Base-by-base conservation (phyloP, 495 filamentous ascomycete genomes). In the Lophium mytilinum region DNA sequence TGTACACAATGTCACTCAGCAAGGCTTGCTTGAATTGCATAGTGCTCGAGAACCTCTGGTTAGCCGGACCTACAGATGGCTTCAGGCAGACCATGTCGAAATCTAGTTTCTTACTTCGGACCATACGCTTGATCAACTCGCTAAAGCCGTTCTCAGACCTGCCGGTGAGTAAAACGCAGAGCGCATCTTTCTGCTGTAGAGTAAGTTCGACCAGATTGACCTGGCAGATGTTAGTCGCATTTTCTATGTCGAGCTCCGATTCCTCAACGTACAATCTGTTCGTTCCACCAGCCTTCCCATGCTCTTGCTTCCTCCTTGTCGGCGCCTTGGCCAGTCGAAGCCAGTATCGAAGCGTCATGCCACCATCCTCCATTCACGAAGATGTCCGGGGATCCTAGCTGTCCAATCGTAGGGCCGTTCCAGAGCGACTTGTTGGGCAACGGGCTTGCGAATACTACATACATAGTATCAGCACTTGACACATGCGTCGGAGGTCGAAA, bases 231-330 rank as follows among this genome's bases (percentile, higher is more conserved):
- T 39, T 40, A 51, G 24, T 34, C 46, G 15, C 6, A 24, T 41
- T 15, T n/a, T 35, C 17, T 56, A 6, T 36, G 4, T 21, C 45
- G 75, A 58, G 66, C 82, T 48, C 6, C 21, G 14, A 14, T 19
- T 9, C 21, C 1, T n/a, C 21, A 7, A 48, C 45, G 8, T 18
- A 48, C 81, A 64, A 99, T 88, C 63, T 85, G 80, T 65, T 99
- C 90, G 63, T 96, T 97, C 94, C 94, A 99, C 89, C 90, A 99
- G 12, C 90, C 90, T 49, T 85, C 70, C 94, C 94, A 99, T 3
- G 79, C 89, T 14, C 81, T 82, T 42, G 78, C 74, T 68, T 97
- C 92, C 71, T 97, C 93, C 34, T 80, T 78, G 41, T 89, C 89
- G 5, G 86, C 66, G 3, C 94, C 93, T 57, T 89, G 82, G 18